These are phyloP conservation scores for Melampsora occidentalis DNA, from an alignment of 1,284 basidiomycete genomes.

Conservation along the genomic window DNA sequence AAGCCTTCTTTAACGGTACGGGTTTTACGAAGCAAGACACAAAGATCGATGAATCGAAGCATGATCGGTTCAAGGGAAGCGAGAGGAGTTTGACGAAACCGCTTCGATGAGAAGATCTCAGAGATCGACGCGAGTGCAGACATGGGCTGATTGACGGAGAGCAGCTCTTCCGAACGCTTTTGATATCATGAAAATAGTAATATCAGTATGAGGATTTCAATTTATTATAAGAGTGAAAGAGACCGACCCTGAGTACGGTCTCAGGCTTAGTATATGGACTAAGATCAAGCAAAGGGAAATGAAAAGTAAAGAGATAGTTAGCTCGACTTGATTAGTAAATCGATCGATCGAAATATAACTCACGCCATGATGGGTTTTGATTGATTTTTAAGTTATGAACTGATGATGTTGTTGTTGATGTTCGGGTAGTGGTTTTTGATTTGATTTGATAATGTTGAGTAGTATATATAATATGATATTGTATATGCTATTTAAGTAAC, in stretches of 20 bases:
- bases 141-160: constrained; percentile 81
- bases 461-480: too few relatives aligned
- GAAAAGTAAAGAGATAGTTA: constrained; percentile 1
- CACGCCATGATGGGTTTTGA: background rate
- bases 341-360: background rate
- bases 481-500: too few relatives aligned
- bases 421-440: too few relatives aligned
- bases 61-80: constrained; percentile 92
- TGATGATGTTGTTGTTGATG: too few relatives aligned
- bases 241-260: constrained; percentile 69
- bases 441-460: too few relatives aligned
- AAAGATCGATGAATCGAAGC: constrained; percentile 83
- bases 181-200: background rate
- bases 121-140: constrained; percentile 83
- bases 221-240: constrained; percentile 14
- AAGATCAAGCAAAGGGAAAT: background rate
- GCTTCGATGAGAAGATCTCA: constrained; percentile 88
- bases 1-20: constrained; percentile 91
- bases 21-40: constrained; percentile 90
- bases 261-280: constrained; percentile 80
- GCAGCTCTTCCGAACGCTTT: constrained; percentile 77
- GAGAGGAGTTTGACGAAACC: constrained; percentile 87
- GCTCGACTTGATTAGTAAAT: background rate
- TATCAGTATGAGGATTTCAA: constrained; percentile 21
- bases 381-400: too few relatives aligned